Evolutionary conservation across 2,329 filamentous ascomycete genomes (phyloP).

Genomic region (Aspergillus brunneoviolaceus): DNA sequence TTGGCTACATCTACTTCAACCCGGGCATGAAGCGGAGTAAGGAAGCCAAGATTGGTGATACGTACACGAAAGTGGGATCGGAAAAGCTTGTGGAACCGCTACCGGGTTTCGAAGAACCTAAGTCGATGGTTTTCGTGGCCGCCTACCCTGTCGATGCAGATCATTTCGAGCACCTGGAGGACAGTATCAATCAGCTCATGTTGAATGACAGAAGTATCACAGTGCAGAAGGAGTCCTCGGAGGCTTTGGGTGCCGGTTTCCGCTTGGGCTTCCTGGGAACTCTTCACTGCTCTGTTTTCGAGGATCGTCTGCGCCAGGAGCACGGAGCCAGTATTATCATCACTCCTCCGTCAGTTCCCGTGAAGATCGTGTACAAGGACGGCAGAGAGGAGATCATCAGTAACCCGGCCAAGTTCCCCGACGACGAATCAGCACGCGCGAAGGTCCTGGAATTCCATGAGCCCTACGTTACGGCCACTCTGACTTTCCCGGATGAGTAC

Average conservation of each 20-base stretch:
- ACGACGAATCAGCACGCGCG: constrained; percentile 59
- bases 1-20: constrained; percentile 96
- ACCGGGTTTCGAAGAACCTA: constrained; percentile 93
- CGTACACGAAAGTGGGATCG: constrained; percentile 77
- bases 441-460: constrained; percentile 65
- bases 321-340: constrained; percentile 95
- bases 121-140: constrained; percentile 98
- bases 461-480: constrained; percentile 75
- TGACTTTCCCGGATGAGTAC: constrained; percentile 92
- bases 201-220: constrained; percentile 95
- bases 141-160: constrained; percentile 91
- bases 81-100: constrained; percentile 76
- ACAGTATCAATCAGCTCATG: constrained; percentile 90
- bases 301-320: constrained; percentile 90
- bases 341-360: constrained; percentile 91
- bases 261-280: constrained; percentile 94
- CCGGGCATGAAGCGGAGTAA: constrained; percentile 97
- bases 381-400: constrained; percentile 77
- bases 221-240: constrained; percentile 88
- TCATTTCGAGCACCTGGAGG: constrained; percentile 82
- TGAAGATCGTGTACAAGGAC: constrained; percentile 76
- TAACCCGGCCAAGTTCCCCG: constrained; percentile 86
- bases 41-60: constrained; percentile 95
- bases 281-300: constrained; percentile 97
- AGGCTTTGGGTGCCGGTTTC: constrained; percentile 91